Conservation (phyloP, 2,329 filamentous ascomycete genomes). For the Lasiodiplodia citricola region DNA sequence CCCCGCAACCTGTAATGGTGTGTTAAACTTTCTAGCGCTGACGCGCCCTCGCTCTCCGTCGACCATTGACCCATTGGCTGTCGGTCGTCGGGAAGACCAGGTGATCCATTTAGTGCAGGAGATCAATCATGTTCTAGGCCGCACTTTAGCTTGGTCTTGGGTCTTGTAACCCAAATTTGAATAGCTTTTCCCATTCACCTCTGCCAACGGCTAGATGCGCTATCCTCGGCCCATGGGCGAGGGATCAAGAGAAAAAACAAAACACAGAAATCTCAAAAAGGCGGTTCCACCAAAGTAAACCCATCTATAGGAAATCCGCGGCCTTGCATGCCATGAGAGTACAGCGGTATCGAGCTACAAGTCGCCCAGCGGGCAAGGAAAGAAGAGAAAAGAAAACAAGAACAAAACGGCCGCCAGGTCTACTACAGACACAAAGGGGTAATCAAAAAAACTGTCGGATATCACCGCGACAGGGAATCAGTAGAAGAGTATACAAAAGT, state of each 20-base stretch:
- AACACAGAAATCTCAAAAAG: not conserved
- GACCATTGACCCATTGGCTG: not conserved
- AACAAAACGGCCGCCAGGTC: not conserved
- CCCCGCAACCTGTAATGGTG: not conserved
- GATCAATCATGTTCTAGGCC: not conserved
- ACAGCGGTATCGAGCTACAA: constrained; percentile 15
- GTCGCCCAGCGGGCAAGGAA: not conserved
- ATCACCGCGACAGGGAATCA: constrained; percentile 4
- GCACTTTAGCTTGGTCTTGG: not conserved
- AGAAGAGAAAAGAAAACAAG: not conserved
- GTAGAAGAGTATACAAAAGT: constrained; percentile 8
- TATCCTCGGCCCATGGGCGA: not conserved
- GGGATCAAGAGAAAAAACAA: not conserved
- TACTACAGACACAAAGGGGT: not conserved
- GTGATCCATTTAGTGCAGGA: not conserved
- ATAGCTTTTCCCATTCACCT: not conserved
- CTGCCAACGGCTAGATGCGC: not conserved
- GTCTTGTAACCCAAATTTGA: not conserved
- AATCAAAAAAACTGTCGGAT: constrained; percentile 5
- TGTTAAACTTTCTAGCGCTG: not conserved
- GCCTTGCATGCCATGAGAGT: constrained; percentile 8
- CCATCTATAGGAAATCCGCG: constrained; percentile 2
- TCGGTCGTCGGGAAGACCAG: not conserved
- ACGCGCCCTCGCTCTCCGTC: not conserved
- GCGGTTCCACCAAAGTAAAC: not conserved